These are phyloP conservation scores for Podosphaera aphanis DNA, from an alignment of 2,329 filamentous ascomycete genomes.

Conservation along the genomic window DNA sequence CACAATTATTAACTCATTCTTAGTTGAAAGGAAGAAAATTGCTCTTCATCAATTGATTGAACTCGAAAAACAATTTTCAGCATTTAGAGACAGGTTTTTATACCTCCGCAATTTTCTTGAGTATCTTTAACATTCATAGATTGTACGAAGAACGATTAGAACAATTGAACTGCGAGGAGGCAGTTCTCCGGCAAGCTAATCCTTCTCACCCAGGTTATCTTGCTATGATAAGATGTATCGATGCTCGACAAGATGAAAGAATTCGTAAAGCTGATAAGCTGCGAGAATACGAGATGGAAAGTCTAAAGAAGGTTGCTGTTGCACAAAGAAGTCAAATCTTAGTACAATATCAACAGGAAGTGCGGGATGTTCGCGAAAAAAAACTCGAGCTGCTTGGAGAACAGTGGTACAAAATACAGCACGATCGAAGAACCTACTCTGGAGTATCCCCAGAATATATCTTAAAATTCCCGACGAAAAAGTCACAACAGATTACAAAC, in stretches of 20 bases:
- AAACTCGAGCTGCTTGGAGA: slow-evolving; percentile 62
- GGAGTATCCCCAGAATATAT: slow-evolving; percentile 63
- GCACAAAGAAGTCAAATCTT: slow-evolving; percentile 70
- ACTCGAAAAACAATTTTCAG: slow-evolving; percentile 73
- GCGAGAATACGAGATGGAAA: slow-evolving; percentile 47
- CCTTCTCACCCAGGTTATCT: slow-evolving; percentile 81
- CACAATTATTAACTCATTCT: slow-evolving; percentile 13
- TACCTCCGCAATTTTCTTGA: background rate
- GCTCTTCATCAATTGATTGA: slow-evolving; percentile 58
- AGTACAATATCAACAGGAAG: slow-evolving; percentile 71
- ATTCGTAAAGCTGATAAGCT: slow-evolving; percentile 51
- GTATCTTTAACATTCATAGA: slow-evolving; percentile 22
- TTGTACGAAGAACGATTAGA: slow-evolving; percentile 75
- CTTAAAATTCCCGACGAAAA: slow-evolving; percentile 55
- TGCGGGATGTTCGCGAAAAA: slow-evolving; percentile 61
- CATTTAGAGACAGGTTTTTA: slow-evolving; percentile 54
- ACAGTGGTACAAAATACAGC: slow-evolving; percentile 82
- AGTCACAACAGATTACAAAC: slow-evolving; percentile 56
- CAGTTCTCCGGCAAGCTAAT: slow-evolving; percentile 31
- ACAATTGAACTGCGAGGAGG: slow-evolving; percentile 49
- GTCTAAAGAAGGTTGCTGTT: slow-evolving; percentile 50
- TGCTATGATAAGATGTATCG: slow-evolving; percentile 69
- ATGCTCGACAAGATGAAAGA: slow-evolving; percentile 62
- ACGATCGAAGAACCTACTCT: slow-evolving; percentile 57
- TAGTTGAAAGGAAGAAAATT: slow-evolving; percentile 55